Evolutionary conservation across 768 basidiomycete genomes (phyloP).

Genomic region (Boletus patriciae): DNA sequence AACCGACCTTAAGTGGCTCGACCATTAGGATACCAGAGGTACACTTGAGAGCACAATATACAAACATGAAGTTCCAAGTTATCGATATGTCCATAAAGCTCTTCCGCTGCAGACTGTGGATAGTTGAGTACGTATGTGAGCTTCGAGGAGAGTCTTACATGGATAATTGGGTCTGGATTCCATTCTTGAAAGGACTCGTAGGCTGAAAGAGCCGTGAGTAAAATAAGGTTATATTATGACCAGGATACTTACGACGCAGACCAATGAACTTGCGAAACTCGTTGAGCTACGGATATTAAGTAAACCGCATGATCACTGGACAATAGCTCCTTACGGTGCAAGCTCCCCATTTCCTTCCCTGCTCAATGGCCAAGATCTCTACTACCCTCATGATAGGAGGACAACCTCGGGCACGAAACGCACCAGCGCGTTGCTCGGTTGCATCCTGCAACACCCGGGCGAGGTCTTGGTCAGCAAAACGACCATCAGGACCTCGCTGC

Average conservation of each 20-base stretch:
- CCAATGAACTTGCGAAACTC: slow-evolving; percentile 74
- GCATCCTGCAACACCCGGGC: slow-evolving; percentile 62
- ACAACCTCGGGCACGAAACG: slow-evolving; percentile 68
- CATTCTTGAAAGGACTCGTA: slow-evolving; percentile 67
- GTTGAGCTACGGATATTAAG: slow-evolving; percentile 46
- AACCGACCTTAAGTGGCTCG: slow-evolving; percentile 45
- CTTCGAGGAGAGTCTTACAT: slow-evolving; percentile 38
- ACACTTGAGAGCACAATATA: background rate
- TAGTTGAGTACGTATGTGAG: background rate
- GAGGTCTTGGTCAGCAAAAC: slow-evolving; percentile 63
- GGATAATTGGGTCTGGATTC: slow-evolving; percentile 61
- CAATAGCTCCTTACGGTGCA: slow-evolving; percentile 54
- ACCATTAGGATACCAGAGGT: background rate
- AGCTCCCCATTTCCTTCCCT: slow-evolving; percentile 65
- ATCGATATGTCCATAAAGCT: slow-evolving; percentile 70
- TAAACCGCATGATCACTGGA: background rate
- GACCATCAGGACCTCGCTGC: slow-evolving; percentile 49
- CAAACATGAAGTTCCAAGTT: slow-evolving; percentile 77
- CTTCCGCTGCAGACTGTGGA: slow-evolving; percentile 56
- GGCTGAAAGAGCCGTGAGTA: slow-evolving; percentile 39
- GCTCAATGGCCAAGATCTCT: slow-evolving; percentile 68
- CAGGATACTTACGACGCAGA: slow-evolving; percentile 52
- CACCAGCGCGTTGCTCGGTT: slow-evolving; percentile 56
- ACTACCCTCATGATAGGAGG: slow-evolving; percentile 65
- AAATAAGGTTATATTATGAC: background rate